phyloP scores from a whole-genome alignment of 164 flowering plant species.

The Sedum album region DNA sequence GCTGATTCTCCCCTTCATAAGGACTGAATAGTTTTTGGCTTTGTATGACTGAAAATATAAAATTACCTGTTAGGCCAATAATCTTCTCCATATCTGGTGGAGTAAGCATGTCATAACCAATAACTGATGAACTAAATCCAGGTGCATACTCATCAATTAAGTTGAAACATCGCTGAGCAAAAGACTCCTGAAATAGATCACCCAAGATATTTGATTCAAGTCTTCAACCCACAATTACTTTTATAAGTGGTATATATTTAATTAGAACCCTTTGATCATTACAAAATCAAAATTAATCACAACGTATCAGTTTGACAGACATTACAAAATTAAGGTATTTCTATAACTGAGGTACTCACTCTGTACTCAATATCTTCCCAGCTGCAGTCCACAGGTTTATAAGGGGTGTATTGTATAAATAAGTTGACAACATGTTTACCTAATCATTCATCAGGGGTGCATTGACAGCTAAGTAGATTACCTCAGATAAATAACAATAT shows the following conservation, averaged over 20 bases:
- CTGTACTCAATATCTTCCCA: conserved; percentile 75
- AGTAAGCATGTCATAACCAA: conserved; percentile 88
- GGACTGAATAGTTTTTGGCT: background rate
- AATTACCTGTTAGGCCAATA: conserved; percentile 78
- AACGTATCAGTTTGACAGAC: background rate
- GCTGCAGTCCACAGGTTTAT: conserved; percentile 70
- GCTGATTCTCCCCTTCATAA: background rate
- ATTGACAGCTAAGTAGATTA: background rate
- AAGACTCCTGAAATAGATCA: conserved; percentile 48
- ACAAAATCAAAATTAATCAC: conserved; percentile 2
- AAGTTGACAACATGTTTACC: conserved; percentile 93
- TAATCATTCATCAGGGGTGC: conserved; percentile 15
- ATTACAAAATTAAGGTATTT: background rate
- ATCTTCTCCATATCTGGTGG: conserved; percentile 94
- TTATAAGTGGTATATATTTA: background rate
- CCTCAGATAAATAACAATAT: background rate
- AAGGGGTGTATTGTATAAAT: conserved; percentile 90
- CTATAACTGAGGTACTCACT: conserved; percentile 47
- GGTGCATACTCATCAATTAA: conserved; percentile 91
- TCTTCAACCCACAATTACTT: background rate
- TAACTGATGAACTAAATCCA: conserved; percentile 80
- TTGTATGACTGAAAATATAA: background rate
- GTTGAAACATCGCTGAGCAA: conserved; percentile 79
- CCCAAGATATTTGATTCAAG: background rate
- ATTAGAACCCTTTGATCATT: background rate